Percentiles rank a stretch among this genome's conserved stretches.
phyloP scores from a whole-genome alignment of 2,329 filamentous ascomycete genomes.

The Fusarium buxicola region DNA sequence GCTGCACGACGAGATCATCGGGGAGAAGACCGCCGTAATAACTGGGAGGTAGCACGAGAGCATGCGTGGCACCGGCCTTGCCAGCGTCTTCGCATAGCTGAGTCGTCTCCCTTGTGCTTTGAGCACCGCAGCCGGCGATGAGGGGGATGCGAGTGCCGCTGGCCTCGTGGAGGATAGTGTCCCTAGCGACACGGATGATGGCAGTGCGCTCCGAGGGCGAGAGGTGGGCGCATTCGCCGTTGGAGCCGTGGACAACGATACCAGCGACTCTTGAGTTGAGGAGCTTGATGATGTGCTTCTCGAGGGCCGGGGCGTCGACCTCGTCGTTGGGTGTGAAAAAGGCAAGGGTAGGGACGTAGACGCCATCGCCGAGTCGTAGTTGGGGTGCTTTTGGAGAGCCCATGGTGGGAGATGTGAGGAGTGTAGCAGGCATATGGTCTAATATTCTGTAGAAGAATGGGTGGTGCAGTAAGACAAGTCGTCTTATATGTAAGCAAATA shows the following conservation, averaged over 20 bases:
- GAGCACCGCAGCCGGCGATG: constrained; percentile 80
- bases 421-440: constrained; percentile 41
- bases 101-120: constrained; percentile 81
- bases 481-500: constrained; percentile 28
- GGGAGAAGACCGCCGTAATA: constrained; percentile 80
- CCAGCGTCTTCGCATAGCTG: constrained; percentile 77
- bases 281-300: constrained; percentile 51
- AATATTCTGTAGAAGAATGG: neutral
- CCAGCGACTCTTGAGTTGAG: constrained; percentile 79
- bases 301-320: constrained; percentile 48
- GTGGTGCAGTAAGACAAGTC: constrained; percentile 8
- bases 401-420: constrained; percentile 40
- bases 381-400: constrained; percentile 44
- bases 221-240: constrained; percentile 85
- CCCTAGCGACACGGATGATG: constrained; percentile 69
- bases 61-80: constrained; percentile 78
- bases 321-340: constrained; percentile 53
- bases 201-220: constrained; percentile 76
- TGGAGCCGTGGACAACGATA: constrained; percentile 83
- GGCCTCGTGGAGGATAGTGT: constrained; percentile 44
- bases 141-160: constrained; percentile 53
- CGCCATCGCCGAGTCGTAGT: constrained; percentile 46
- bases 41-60: constrained; percentile 79
- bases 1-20: constrained; percentile 59
- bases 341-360: constrained; percentile 54